These are phyloP conservation scores for Chlorella sorokiniana DNA, from an alignment of 139 green algal genomes.

Conservation along the genomic window DNA sequence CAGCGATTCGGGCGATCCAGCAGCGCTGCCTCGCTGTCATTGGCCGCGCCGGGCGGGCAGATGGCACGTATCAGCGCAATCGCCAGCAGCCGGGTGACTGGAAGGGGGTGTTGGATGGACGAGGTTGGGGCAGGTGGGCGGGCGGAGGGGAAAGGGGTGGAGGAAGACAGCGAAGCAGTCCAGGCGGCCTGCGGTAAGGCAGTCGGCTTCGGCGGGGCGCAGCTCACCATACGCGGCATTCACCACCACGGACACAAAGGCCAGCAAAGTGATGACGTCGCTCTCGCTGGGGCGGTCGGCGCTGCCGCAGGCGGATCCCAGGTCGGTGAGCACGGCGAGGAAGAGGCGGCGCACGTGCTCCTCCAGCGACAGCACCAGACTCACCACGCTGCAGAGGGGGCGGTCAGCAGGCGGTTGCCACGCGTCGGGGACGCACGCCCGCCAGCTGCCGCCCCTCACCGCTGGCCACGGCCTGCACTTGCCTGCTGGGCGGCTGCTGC, in stretches of 20 bases:
- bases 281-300: background rate
- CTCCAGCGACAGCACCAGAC: slow-evolving; percentile 15
- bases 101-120: background rate
- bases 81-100: slow-evolving; percentile 26
- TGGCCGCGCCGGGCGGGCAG: background rate
- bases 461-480: background rate
- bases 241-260: slow-evolving; percentile 11
- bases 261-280: slow-evolving; percentile 12
- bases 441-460: no score
- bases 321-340: slow-evolving; percentile 1
- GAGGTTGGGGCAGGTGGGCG: no score
- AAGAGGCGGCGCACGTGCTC: slow-evolving; percentile 25
- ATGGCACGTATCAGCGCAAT: slow-evolving; percentile 24
- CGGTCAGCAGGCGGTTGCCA: no score
- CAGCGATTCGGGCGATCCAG: slow-evolving; percentile 7
- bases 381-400: slow-evolving; percentile 7
- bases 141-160: no score
- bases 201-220: background rate
- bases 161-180: background rate
- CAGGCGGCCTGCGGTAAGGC: no score
- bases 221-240: slow-evolving; percentile 30
- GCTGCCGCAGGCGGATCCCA: background rate
- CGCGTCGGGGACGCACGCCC: no score
- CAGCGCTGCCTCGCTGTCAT: background rate
- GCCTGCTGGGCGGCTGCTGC: background rate